phyloP scores from a whole-genome alignment of 495 filamentous ascomycete species.

The Trichoderma asperelloides region DNA sequence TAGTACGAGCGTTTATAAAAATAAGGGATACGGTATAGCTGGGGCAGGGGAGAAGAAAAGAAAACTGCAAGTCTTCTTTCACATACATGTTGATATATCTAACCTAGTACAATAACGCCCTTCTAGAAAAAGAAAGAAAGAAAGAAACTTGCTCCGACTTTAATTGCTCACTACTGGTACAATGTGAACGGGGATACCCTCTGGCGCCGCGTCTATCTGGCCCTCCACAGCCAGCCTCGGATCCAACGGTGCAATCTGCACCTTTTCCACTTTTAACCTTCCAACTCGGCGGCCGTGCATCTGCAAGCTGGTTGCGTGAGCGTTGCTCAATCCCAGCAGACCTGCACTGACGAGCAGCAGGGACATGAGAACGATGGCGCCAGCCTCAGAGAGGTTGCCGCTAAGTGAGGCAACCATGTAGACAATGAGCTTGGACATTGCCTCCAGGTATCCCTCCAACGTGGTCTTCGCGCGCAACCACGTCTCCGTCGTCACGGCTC shows the following conservation, averaged over 20 bases:
- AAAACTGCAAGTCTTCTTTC: background rate
- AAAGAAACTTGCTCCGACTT: background rate
- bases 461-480: conserved; percentile 47
- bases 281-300: conserved; percentile 26
- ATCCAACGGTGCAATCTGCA: background rate
- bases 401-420: conserved; percentile 44
- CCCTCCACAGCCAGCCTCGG: background rate
- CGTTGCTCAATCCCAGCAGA: conserved; percentile 44
- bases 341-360: conserved; percentile 41
- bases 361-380: conserved; percentile 38
- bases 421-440: conserved; percentile 43
- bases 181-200: background rate
- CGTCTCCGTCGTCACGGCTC: conserved; percentile 45
- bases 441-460: conserved; percentile 38
- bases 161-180: background rate
- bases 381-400: conserved; percentile 39
- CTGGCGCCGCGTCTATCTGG: background rate
- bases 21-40: background rate
- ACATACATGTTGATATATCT: background rate
- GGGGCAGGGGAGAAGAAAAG: background rate
- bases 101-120: background rate
- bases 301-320: conserved; percentile 29
- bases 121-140: background rate
- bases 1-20: background rate
- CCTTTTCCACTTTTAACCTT: background rate